Percentiles rank a stretch among this genome's conserved stretches.
phyloP scores from a whole-genome alignment of 805 yeast species.

The Candida sonorensis region DNA sequence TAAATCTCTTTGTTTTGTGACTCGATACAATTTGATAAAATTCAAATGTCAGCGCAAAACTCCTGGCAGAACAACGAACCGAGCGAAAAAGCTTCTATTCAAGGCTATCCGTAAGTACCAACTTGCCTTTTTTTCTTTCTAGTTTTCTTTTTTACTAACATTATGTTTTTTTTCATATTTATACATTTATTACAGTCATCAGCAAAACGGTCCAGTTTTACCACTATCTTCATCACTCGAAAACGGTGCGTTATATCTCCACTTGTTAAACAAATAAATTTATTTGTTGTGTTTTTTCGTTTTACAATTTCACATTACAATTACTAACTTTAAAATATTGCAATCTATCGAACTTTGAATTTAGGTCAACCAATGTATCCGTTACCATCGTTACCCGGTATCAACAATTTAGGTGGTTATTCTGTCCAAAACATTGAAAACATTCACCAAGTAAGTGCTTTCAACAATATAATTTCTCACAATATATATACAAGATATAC shows the following conservation, averaged over 20 bases:
- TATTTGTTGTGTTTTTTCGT: no score
- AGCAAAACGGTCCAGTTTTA: constrained; percentile 44
- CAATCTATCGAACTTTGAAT: not conserved
- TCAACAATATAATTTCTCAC: constrained; percentile 1
- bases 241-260: constrained; percentile 42
- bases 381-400: constrained; percentile 46
- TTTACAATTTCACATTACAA: no score
- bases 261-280: no score
- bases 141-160: not conserved
- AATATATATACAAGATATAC: constrained; percentile 2
- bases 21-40: no score
- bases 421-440: constrained; percentile 42
- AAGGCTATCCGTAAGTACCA: constrained; percentile 12
- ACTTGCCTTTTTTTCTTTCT: no score
- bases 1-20: no score
- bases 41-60: constrained; percentile 12
- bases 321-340: no score
- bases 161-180: not conserved
- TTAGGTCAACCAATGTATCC: constrained; percentile 43
- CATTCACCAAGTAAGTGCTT: constrained; percentile 22
- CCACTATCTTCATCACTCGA: constrained; percentile 51
- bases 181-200: constrained; percentile 34
- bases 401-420: constrained; percentile 40
- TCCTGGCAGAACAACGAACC: constrained; percentile 9
- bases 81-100: no score